A percentile compares a stretch with the other conserved stretches of the same genome.
These are phyloP conservation scores for Penicillium canescens DNA, from an alignment of 495 filamentous ascomycete species.

Conservation along the genomic window DNA sequence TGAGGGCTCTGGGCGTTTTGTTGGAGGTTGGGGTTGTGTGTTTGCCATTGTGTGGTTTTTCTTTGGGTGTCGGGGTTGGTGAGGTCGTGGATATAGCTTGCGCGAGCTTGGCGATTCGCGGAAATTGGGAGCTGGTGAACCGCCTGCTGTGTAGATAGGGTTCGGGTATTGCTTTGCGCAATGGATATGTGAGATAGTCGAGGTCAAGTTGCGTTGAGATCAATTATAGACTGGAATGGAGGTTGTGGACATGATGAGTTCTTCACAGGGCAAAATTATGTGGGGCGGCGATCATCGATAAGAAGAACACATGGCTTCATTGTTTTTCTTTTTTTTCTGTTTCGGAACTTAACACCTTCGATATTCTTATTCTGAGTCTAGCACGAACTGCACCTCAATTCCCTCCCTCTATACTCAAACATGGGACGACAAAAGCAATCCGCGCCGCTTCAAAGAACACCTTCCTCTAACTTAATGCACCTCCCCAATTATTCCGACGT, in stretches of 20 bases:
- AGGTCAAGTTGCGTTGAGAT: background rate
- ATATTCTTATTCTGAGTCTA: background rate
- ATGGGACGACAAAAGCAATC: constrained; percentile 77
- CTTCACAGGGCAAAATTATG: constrained; percentile 15
- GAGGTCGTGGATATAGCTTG: background rate
- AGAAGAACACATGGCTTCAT: constrained; percentile 48
- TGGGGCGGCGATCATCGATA: constrained; percentile 27
- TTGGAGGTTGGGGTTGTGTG: background rate
- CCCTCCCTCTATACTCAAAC: constrained; percentile 5
- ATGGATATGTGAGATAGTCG: no score
- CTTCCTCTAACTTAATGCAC: constrained; percentile 62
- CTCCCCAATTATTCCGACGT: constrained; percentile 31
- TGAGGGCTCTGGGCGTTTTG: constrained; percentile 20
- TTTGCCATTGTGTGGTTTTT: constrained; percentile 12
- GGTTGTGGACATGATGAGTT: background rate
- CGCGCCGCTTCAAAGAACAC: constrained; percentile 62
- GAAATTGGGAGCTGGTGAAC: constrained; percentile 3
- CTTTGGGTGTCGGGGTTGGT: background rate
- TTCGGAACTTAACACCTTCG: background rate
- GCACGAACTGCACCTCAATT: background rate
- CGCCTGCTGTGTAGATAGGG: constrained; percentile 5
- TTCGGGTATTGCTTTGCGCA: background rate
- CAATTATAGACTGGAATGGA: background rate
- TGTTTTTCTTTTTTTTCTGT: constrained; percentile 13
- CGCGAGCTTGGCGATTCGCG: background rate